These are phyloP conservation scores for Ceratocystis colombiana DNA, from an alignment of 2,329 filamentous ascomycete genomes.

Conservation along the genomic window DNA sequence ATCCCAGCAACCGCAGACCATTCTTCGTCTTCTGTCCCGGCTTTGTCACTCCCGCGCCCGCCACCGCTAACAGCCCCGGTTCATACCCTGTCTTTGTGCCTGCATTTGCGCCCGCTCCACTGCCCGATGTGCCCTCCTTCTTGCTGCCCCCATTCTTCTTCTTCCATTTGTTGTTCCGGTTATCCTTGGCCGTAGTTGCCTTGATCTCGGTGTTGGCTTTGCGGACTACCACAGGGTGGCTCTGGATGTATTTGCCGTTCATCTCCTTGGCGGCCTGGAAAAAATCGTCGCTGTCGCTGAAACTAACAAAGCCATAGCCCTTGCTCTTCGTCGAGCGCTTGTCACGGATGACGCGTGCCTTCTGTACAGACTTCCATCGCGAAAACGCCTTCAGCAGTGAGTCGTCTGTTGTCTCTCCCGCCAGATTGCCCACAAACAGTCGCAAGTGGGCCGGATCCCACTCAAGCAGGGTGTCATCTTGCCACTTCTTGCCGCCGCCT, in stretches of 20 bases:
- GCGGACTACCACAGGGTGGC: slow-evolving; percentile 78
- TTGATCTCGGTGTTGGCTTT: slow-evolving; percentile 89
- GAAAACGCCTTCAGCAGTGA: slow-evolving; percentile 88
- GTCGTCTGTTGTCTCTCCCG: slow-evolving; percentile 94
- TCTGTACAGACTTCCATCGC: slow-evolving; percentile 77
- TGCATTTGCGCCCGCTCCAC: slow-evolving; percentile 28
- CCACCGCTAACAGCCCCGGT: slow-evolving; percentile 42
- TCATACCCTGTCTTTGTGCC: slow-evolving; percentile 36
- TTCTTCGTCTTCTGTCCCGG: slow-evolving; percentile 58
- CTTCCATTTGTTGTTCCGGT: slow-evolving; percentile 31
- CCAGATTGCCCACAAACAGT: slow-evolving; percentile 91
- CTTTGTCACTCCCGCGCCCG: slow-evolving; percentile 48
- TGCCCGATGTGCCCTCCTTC: slow-evolving; percentile 31
- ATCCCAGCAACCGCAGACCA: slow-evolving; percentile 51
- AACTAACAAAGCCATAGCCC: slow-evolving; percentile 93
- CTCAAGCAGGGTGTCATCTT: slow-evolving; percentile 76
- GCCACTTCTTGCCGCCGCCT: slow-evolving; percentile 88
- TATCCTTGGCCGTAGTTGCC: slow-evolving; percentile 57
- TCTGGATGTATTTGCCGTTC: slow-evolving; percentile 98
- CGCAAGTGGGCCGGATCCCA: slow-evolving; percentile 94
- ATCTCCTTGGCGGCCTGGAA: slow-evolving; percentile 95
- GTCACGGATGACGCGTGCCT: slow-evolving; percentile 86
- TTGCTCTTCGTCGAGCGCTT: slow-evolving; percentile 95
- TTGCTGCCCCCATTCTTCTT: slow-evolving; percentile 34
- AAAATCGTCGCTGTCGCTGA: slow-evolving; percentile 89